Evolutionary conservation across 2,329 filamentous ascomycete genomes (phyloP), one percentile per base, ranked within the genome.

Genomic region (Ilyonectria robusta): DNA sequence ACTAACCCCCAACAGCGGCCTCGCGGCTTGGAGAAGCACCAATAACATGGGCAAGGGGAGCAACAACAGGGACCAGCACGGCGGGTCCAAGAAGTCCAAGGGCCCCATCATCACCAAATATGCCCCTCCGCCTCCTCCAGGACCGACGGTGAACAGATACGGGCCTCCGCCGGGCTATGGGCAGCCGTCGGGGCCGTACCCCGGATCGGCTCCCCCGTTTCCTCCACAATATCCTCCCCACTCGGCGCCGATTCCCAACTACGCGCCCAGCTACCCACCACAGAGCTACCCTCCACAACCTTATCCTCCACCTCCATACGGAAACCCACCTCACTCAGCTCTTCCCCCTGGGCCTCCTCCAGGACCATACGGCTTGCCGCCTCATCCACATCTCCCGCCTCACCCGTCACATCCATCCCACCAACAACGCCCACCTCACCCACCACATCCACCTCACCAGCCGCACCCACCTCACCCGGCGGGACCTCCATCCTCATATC

Each of bases 31-130:
- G 76, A 81, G 78, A 56, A 81, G 70, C 58, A 71, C 77, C 33
- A 77, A 78, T n/a, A 70, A 72, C 60, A 57, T 70, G 15, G 71
- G 67, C 15, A 75, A 77, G 57, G 68, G 70, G n/a, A 65, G 66
- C n/a, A 66, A 68, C 17, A 63, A 66, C 31, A 78, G 75, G 64
- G 72, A 78, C 19, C 77, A 78, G 31, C 75, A 77, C 33, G 70
- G 72, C 29, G 75, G 72, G 19, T 63, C 75, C 9, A 81, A 77
- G 71, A 80, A 77, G 59, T 72, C 70, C 35, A 81, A 76, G 60
- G 80, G 76, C 3, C 77, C 77, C 44, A 78, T 77, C 60, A 80
- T 77, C 68, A 81, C 79, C 51, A 81, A 80, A 71, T 81, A 81
- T 59, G 70, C 75, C 9, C 80, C 77, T 51, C 68, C 74, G 10